Evolutionary conservation across 2,329 filamentous ascomycete species (phyloP).

Genomic region (Daldinia sp.): DNA sequence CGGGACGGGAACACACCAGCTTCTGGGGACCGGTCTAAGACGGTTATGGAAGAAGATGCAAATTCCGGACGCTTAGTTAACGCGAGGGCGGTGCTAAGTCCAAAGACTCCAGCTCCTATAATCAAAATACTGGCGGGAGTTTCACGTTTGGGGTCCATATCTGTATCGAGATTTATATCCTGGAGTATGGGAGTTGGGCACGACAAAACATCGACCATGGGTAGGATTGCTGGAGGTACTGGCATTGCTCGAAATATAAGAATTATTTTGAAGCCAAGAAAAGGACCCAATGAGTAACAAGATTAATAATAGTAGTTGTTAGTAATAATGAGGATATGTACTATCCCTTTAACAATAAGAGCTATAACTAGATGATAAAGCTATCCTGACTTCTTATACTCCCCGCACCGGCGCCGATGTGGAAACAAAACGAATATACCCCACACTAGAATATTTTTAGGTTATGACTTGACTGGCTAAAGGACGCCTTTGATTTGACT

Average conservation of each 20-base stretch:
- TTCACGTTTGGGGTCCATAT: constrained; percentile 26
- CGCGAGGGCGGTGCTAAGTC: constrained; percentile 68
- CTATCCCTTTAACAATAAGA: background rate
- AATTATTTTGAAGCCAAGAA: background rate
- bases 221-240: background rate
- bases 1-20: constrained; percentile 68
- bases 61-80: constrained; percentile 73
- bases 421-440: background rate
- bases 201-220: constrained; percentile 15
- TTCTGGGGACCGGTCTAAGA: constrained; percentile 67
- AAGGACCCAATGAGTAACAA: background rate
- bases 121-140: constrained; percentile 67
- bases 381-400: background rate
- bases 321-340: background rate
- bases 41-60: constrained; percentile 65
- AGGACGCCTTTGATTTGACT: background rate
- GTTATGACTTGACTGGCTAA: background rate
- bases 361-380: background rate
- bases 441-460: background rate
- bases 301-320: background rate
- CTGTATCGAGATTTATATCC: constrained; percentile 10
- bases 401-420: constrained; percentile 2
- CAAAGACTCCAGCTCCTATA: constrained; percentile 68
- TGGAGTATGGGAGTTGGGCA: constrained; percentile 21
- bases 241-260: background rate